These are phyloP conservation scores for Alternaria consortialis DNA, from an alignment of 2,329 filamentous ascomycete species.

Conservation along the genomic window DNA sequence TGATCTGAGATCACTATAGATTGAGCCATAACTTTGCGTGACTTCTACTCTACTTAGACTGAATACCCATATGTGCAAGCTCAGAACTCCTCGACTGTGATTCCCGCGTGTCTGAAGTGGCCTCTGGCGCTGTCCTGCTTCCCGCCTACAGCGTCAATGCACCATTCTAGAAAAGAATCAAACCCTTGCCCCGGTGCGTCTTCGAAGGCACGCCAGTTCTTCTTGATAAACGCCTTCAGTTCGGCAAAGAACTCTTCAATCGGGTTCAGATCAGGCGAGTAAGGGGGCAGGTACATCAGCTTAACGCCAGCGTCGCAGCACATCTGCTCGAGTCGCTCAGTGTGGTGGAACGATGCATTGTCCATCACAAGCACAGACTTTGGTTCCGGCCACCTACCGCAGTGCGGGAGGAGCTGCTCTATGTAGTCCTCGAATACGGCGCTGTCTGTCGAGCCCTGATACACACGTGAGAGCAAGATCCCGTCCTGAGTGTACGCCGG, in stretches of 20 bases:
- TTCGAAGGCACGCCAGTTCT: slow-evolving; percentile 13
- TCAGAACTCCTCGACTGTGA: slow-evolving; percentile 9
- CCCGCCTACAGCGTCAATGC: slow-evolving; percentile 34
- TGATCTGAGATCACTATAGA: slow-evolving; percentile 18
- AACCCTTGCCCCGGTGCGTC: slow-evolving; percentile 30
- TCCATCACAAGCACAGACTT: slow-evolving; percentile 25
- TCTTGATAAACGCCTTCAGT: slow-evolving; percentile 44
- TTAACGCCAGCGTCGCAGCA: slow-evolving; percentile 43
- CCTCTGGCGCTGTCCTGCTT: slow-evolving; percentile 31
- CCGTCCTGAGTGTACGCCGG: background rate
- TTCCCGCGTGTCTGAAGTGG: slow-evolving; percentile 38
- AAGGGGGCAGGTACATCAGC: slow-evolving; percentile 47
- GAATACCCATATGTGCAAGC: background rate
- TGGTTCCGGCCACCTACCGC: slow-evolving; percentile 9
- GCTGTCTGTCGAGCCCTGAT: slow-evolving; percentile 18
- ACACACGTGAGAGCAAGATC: background rate
- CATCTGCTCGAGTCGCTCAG: slow-evolving; percentile 39
- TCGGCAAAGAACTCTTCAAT: slow-evolving; percentile 52
- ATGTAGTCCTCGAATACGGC: slow-evolving; percentile 21
- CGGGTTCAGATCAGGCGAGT: slow-evolving; percentile 51
- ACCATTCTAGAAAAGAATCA: slow-evolving; percentile 38
- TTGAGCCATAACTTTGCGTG: background rate
- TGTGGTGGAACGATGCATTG: slow-evolving; percentile 23
- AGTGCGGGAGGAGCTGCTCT: slow-evolving; percentile 20
- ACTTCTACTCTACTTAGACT: background rate